Evolutionary conservation across 805 yeast genomes (phyloP).

Genomic region (Candida adriatica): DNA sequence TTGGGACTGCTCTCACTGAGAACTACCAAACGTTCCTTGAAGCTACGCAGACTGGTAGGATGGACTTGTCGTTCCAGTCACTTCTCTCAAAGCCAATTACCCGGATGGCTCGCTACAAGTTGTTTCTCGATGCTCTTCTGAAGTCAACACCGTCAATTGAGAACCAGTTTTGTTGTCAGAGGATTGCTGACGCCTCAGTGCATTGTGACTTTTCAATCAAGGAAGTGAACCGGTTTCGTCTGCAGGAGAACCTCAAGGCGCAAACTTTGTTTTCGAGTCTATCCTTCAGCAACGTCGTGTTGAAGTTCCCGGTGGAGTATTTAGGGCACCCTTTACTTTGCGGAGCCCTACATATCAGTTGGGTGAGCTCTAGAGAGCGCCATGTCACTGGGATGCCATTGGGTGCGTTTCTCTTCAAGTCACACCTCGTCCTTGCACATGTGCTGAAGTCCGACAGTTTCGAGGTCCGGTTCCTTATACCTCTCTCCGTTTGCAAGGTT

Average conservation of each 20-base stretch:
- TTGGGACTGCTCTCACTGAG: slow-evolving; percentile 17
- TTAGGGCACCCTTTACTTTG: slow-evolving; percentile 39
- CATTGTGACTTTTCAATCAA: slow-evolving; percentile 21
- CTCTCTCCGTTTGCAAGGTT: slow-evolving; percentile 31
- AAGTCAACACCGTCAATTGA: slow-evolving; percentile 23
- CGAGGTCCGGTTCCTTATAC: slow-evolving; percentile 40
- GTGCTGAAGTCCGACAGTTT: slow-evolving; percentile 21
- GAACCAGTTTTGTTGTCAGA: slow-evolving; percentile 11
- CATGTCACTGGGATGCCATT: slow-evolving; percentile 12
- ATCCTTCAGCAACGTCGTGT: slow-evolving; percentile 7
- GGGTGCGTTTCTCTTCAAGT: slow-evolving; percentile 41
- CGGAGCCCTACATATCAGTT: slow-evolving; percentile 36
- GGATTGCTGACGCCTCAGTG: slow-evolving; percentile 12
- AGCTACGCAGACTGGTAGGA: slow-evolving; percentile 30
- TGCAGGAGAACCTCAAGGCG: slow-evolving; percentile 18
- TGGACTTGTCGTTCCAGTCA: slow-evolving; percentile 48
- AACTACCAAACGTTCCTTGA: slow-evolving; percentile 34
- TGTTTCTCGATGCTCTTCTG: slow-evolving; percentile 39
- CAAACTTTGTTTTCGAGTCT: slow-evolving; percentile 13
- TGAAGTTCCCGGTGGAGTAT: slow-evolving; percentile 34
- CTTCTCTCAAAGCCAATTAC: slow-evolving; percentile 48
- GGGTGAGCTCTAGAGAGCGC: slow-evolving; percentile 26
- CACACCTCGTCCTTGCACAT: slow-evolving; percentile 38
- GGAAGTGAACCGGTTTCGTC: slow-evolving; percentile 26
- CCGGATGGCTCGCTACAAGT: slow-evolving; percentile 42